These are phyloP conservation scores for Alternaria tenuissima DNA, from an alignment of 2,329 filamentous ascomycete species.

Conservation along the genomic window DNA sequence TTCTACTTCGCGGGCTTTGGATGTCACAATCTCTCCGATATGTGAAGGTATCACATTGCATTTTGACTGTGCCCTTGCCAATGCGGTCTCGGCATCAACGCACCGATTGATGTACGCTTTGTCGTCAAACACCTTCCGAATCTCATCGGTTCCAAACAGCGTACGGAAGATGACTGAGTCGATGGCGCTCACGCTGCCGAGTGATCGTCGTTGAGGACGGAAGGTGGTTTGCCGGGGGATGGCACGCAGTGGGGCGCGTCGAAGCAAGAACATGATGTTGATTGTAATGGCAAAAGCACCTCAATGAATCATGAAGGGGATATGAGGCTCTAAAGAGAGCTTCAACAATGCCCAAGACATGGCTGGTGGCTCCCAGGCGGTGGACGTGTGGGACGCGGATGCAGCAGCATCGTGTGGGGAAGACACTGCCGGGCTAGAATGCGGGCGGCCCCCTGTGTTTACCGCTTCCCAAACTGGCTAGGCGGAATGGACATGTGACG, in stretches of 20 bases:
- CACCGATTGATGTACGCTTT: conserved; percentile 59
- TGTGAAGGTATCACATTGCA: conserved; percentile 59
- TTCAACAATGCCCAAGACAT: conserved; percentile 18
- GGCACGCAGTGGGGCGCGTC: conserved; percentile 32
- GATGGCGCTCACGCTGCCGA: conserved; percentile 51
- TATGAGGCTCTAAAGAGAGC: conserved; percentile 15
- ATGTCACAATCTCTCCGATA: conserved; percentile 44
- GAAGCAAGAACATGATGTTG: conserved; percentile 41
- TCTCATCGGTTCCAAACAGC: conserved; percentile 62
- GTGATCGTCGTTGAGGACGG: conserved; percentile 29
- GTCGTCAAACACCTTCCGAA: conserved; percentile 61
- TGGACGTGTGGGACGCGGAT: conserved; percentile 28
- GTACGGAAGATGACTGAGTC: conserved; percentile 62
- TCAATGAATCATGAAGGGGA: conserved; percentile 13
- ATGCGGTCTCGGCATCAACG: conserved; percentile 61
- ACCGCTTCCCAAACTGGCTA: not conserved
- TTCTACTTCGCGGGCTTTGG: conserved; percentile 40
- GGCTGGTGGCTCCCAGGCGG: conserved; percentile 17
- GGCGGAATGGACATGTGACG: not conserved
- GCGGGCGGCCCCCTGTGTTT: conserved; percentile 10
- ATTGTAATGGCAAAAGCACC: conserved; percentile 12
- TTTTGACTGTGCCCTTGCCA: conserved; percentile 61
- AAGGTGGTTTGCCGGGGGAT: conserved; percentile 25
- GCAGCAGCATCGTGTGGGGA: conserved; percentile 38
- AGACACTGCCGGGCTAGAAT: conserved; percentile 15